phyloP scores from a whole-genome alignment of 352 stramenopile species.

The Paralagenidium karlingii region DNA sequence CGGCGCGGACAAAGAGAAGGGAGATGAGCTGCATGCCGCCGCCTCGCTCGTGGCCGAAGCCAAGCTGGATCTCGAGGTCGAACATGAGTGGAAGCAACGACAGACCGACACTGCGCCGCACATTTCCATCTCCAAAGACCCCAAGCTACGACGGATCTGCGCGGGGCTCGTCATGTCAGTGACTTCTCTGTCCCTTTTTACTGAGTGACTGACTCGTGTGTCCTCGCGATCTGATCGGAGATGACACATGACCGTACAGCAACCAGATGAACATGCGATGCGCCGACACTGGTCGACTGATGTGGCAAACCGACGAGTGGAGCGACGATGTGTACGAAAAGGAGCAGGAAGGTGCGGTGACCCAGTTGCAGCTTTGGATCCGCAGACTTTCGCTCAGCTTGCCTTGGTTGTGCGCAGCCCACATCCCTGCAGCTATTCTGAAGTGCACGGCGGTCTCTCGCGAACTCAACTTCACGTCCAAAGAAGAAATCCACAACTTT shows the following conservation, averaged over 20 bases:
- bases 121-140: conserved; percentile 60
- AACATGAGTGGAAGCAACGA: conserved; percentile 73
- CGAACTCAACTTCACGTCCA: conserved; percentile 91
- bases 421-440: conserved; percentile 76
- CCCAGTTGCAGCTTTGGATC: neutral
- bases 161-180: conserved; percentile 61
- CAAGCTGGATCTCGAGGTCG: conserved; percentile 71
- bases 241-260: no score
- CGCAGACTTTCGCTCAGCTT: neutral
- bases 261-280: conserved; percentile 87
- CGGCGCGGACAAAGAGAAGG: conserved; percentile 23
- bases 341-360: conserved; percentile 55
- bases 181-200: neutral
- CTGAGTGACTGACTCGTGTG: neutral
- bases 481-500: conserved; percentile 84
- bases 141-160: conserved; percentile 49
- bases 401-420: conserved; percentile 13
- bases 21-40: no score
- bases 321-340: conserved; percentile 44
- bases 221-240: no score
- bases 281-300: conserved; percentile 54
- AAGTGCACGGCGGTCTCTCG: conserved; percentile 83
- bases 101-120: conserved; percentile 38
- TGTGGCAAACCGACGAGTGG: conserved; percentile 81
- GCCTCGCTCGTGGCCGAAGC: conserved; percentile 37